Evolutionary conservation across 805 yeast species (phyloP), one percentile per base, ranked within the genome.

Genomic region (Isabelozyma heimii): DNA sequence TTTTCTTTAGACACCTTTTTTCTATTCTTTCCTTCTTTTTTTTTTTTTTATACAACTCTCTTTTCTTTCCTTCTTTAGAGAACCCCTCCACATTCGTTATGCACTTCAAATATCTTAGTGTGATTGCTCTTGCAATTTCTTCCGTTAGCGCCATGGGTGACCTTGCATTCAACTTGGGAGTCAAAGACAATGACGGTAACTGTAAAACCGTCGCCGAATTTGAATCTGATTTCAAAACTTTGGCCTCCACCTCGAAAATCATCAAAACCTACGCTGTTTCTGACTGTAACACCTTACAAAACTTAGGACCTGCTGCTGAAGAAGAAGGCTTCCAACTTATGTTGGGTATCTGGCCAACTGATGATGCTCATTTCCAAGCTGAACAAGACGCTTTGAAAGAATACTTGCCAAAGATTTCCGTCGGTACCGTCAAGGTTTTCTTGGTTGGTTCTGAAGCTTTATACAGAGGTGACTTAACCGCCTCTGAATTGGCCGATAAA

Each of bases 371-470:
- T 69, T 91, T 80, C 66, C 71, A 68, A 42, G 84, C 78, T 10
- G 98, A 92, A 75, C 80, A 87, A 68, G 65, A 65, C 26, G 96
- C 97, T 43, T 78, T 92, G 59, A 60, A 73, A 56, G 49, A 72
- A 10, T 87, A 86, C 70, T 81, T 92, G 68, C 96, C 97, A 60
- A 72, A 61, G 30, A 77, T 91, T 53, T 84, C 89, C 47, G 78
- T 81, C 52, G 75, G 82, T 46, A 81, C 89, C 54, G 79, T 92
- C 61, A 81, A 83, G 60, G 89, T 84, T 43, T 76, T 92, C 72
- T 77, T 89, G 46, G 98, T 92, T 56, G 98, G 98, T 56, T 91
- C 97, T 24, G 98, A 92, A 79, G 92, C 97, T 50, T 79, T 92
- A 56, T 92, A 92, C 82, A 89, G 98, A 79, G 83, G 69, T 38